Evolutionary conservation across 75 land plant genomes (phyloP), one percentile per base, ranked within the genome.

Genomic region (Pseudotsuga menziesii): DNA sequence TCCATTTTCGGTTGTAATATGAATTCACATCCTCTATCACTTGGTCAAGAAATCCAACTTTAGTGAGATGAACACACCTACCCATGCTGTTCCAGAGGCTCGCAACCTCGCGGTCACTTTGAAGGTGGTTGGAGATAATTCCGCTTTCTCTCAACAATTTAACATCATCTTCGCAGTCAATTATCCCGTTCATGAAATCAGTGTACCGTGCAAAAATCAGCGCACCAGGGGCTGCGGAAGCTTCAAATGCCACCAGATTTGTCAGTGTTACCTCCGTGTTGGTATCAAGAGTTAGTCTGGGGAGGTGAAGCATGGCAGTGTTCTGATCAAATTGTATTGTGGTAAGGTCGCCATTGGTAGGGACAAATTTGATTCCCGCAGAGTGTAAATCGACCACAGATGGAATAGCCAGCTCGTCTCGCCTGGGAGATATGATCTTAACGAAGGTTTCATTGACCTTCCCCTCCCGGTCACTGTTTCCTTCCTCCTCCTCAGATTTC

Each of bases 121-220:
- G 32, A 29, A 29, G 32, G 32, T 29, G 32, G 1, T 29, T 29
- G 1, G 32, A 29, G 32, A 29, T 29, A 29, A 29, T 29, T 29
- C 32, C 32, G 32, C 32, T 29, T 29, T 29, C 32, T 29, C 32
- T 29, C 32, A 29, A 29, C 32, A 29, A 29, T 29, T 29, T 29
- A 29, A 78, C 89, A 67, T 90, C 89, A 19, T 87, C 86, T 14
- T 77, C 79, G 4, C 78, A 71, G 70, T 91, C 90, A 61, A 91
- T 86, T 29, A 88, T 86, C 20, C 93, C 90, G 52, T 88, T 88
- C 90, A 91, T 91, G 56, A 91, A 58, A 62, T 88, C 88, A 0
- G 86, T 88, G 80, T 88, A 91, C 1, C 90, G 80, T 5, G 88
- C 78, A 26, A 91, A 76, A 22, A 78, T 74, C 78, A 86, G 48